phyloP scores from a whole-genome alignment of 352 stramenopile species.

The Globisporangium nagaii region DNA sequence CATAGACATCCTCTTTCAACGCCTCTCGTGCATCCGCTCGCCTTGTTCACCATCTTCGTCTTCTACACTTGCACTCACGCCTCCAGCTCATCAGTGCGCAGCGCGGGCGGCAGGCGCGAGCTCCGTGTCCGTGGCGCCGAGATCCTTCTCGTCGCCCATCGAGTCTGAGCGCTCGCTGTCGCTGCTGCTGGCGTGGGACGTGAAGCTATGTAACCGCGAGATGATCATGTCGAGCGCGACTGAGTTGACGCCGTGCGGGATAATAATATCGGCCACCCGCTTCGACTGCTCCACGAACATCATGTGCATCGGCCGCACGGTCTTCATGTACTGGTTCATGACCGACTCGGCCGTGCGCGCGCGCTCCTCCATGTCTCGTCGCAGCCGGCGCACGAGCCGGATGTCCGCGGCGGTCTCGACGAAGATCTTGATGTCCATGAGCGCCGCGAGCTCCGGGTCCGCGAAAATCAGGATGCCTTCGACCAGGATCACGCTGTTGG shows the following conservation, averaged over 20 bases:
- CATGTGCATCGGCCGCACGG: constrained; percentile 98
- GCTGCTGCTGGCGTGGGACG: constrained; percentile 22
- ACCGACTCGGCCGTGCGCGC: constrained; percentile 92
- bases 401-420: constrained; percentile 95
- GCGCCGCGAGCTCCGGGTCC: constrained; percentile 78
- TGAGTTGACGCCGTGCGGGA: constrained; percentile 91
- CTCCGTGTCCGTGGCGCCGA: not conserved
- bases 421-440: constrained; percentile 98
- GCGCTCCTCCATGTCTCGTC: constrained; percentile 93
- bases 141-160: constrained; percentile 29
- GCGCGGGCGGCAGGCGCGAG: not conserved
- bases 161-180: constrained; percentile 45
- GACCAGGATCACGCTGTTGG: constrained; percentile 92
- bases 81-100: not conserved
- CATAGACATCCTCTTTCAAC: not conserved
- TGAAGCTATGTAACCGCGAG: constrained; percentile 82
- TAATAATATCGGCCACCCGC: constrained; percentile 92
- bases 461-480: constrained; percentile 97
- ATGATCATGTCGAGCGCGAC: constrained; percentile 94
- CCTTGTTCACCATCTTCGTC: not conserved
- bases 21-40: not conserved
- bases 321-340: constrained; percentile 95
- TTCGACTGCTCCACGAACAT: constrained; percentile 98
- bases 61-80: not conserved
- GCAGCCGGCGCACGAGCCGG: constrained; percentile 90